Conservation (phyloP, 1,139 yeast species). For the Zygosaccharomyces sapae region DNA sequence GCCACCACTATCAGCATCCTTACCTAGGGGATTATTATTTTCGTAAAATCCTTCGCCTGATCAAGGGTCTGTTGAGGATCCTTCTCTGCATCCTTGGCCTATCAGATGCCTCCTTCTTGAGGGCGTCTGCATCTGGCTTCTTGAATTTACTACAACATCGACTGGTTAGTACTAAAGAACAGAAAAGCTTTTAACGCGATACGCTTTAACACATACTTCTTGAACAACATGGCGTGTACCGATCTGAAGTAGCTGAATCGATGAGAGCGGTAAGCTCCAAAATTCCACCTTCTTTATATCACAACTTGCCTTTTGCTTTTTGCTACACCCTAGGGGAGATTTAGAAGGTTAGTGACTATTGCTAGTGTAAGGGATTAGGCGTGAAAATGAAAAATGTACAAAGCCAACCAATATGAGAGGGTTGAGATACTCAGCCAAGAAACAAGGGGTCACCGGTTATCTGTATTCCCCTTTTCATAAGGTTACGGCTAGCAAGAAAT, state of each 20-base stretch:
- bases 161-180: too few species aligned
- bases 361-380: background rate
- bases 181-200: too few species aligned
- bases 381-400: background rate
- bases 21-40: conserved; percentile 1
- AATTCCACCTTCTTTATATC: background rate
- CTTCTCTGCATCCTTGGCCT: conserved; percentile 1
- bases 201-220: conserved; percentile 1
- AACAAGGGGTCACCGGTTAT: background rate
- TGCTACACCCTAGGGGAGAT: conserved; percentile 6
- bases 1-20: background rate
- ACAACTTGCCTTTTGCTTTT: background rate
- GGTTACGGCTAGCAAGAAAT: background rate
- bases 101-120: background rate
- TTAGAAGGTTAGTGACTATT: background rate
- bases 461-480: background rate
- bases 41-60: background rate
- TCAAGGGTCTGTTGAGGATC: conserved; percentile 1
- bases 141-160: background rate
- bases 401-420: background rate
- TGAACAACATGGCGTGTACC: conserved; percentile 1
- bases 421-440: background rate
- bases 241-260: background rate
- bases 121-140: conserved; percentile 2
- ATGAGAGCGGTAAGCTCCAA: background rate